These are phyloP conservation scores for Cinnamomum micranthum DNA, from an alignment of 164 flowering plant genomes.

Conservation along the genomic window DNA sequence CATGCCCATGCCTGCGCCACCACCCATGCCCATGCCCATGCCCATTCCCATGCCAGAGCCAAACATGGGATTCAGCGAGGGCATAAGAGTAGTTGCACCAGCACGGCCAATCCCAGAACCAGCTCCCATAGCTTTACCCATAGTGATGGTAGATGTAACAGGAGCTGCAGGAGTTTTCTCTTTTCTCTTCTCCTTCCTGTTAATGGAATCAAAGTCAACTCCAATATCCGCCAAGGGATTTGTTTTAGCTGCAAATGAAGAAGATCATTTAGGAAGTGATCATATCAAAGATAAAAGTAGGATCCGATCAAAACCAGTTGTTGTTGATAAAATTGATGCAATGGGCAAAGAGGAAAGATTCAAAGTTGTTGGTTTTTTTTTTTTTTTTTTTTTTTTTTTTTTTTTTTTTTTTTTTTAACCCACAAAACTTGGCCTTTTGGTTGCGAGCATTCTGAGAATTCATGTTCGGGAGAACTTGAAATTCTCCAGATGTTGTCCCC, in stretches of 20 bases:
- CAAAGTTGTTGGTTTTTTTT: no score
- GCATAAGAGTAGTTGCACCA: constrained; percentile 61
- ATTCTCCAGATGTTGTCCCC: no score
- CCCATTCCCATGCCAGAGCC: constrained; percentile 36
- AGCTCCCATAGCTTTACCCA: constrained; percentile 99
- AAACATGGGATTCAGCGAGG: constrained; percentile 56
- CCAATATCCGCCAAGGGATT: constrained; percentile 95
- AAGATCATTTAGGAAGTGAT: constrained; percentile 2
- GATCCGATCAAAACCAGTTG: not conserved
- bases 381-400: no score
- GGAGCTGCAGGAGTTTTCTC: constrained; percentile 42
- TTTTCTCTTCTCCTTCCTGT: constrained; percentile 81
- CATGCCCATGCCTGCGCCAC: not conserved
- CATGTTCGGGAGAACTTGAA: no score
- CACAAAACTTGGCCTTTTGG: no score
- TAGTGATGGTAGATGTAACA: constrained; percentile 53
- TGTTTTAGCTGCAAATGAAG: constrained; percentile 68
- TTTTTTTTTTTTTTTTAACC: no score
- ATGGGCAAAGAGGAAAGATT: not conserved
- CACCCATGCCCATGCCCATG: constrained; percentile 9
- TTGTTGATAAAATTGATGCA: not conserved
- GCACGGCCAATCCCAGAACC: constrained; percentile 94
- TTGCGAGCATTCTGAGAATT: no score
- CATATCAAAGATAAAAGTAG: not conserved
- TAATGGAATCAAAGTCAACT: constrained; percentile 90